Evolutionary conservation across 768 basidiomycete species (phyloP).

Genomic region (Suillus weaverae): DNA sequence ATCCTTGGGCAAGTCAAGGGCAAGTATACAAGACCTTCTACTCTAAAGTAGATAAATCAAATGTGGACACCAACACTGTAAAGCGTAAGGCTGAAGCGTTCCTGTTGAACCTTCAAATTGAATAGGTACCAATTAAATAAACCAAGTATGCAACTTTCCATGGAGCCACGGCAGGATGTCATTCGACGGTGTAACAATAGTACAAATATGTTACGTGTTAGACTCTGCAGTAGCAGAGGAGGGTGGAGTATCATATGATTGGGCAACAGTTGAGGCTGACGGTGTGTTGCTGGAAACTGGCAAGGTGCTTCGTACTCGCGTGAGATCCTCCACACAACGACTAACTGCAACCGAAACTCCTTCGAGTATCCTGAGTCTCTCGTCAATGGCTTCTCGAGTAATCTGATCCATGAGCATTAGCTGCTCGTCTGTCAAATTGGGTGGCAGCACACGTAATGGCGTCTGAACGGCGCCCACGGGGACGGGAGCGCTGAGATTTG

Average conservation of each 20-base stretch:
- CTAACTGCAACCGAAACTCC: slow-evolving; percentile 74
- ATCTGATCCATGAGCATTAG: slow-evolving; percentile 61
- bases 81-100: slow-evolving; percentile 49
- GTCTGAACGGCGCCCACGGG: neutral
- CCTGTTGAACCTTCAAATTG: slow-evolving; percentile 20
- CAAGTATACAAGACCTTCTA: slow-evolving; percentile 66
- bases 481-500: neutral
- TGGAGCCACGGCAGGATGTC: neutral
- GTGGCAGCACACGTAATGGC: neutral
- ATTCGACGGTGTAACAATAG: neutral
- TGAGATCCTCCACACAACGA: slow-evolving; percentile 76
- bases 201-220: neutral
- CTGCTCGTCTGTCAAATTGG: slow-evolving; percentile 58
- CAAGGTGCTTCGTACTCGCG: slow-evolving; percentile 70
- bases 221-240: neutral
- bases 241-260: neutral
- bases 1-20: slow-evolving; percentile 50
- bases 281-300: slow-evolving; percentile 37
- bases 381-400: slow-evolving; percentile 82
- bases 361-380: slow-evolving; percentile 76
- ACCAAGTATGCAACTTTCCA: neutral
- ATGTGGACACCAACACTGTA: slow-evolving; percentile 57
- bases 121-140: slow-evolving; percentile 1
- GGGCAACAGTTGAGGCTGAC: neutral
- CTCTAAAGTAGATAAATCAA: slow-evolving; percentile 54